Evolutionary conservation across 345 rosid genomes (phyloP), one percentile per base, ranked within the genome.

Genomic region (Populus ilicifolia): DNA sequence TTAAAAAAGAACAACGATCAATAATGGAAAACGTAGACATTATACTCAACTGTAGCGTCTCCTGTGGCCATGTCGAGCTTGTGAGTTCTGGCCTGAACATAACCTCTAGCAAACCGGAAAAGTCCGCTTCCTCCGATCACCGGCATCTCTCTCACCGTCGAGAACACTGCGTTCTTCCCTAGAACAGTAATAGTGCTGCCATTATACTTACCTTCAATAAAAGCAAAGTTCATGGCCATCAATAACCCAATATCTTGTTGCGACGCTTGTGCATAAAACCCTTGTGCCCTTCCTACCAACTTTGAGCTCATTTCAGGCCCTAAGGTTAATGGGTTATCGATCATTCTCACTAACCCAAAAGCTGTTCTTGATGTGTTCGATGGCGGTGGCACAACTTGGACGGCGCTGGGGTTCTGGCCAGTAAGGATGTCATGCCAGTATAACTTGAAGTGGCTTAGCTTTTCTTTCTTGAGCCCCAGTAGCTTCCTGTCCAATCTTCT

Each of bases 41-140:
- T 38, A 21, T 75, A 75, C 71, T 66, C 46, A 35, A 75, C 78
- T 6, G 48, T 36, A 17, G 80, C 80, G 52, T 78, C 80, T 35
- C 76, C 79, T 0, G 74, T 41, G 6, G 4, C 23, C 6, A 21
- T 5, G 82, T 90, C 73, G n/a, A 90, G 4, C 59, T 68, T 70
- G 68, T 84, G 78, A 16, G 94, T 93, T 33, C 68, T 80, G 1
- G 88, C 89, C 71, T 88, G 81, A 35, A 84, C 97, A 84, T 90
- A 93, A 0, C 98, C 98, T 70, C 92, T 80, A 1, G 91, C 94
- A 76, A 91, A 89, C 70, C 94, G 85, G 89, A 93, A 87, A 50
- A 91, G 84, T 21, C 98, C 97, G 79, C 91, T 88, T 46, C 97
- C 97, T 43, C 92, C 90, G 43, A 91, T 72, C 75, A 93, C 88